These are phyloP conservation scores for Trichophyton simii DNA, from an alignment of 2,329 filamentous ascomycete genomes.

Conservation along the genomic window DNA sequence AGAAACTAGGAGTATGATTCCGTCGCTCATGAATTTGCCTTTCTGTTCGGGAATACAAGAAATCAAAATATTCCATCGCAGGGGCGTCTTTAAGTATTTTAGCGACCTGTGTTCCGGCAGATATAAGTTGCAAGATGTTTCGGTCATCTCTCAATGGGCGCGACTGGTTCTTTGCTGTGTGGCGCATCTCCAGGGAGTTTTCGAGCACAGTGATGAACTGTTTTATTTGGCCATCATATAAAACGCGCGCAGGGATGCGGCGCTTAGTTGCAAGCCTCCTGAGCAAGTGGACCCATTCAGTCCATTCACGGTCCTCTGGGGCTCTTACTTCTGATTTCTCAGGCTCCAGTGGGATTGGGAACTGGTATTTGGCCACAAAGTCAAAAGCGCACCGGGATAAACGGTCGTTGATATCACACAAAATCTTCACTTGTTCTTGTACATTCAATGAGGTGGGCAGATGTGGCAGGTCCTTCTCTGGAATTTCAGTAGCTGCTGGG, in stretches of 20 bases:
- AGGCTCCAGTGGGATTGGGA: constrained; percentile 70
- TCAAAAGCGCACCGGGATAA: constrained; percentile 78
- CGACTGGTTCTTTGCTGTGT: constrained; percentile 71
- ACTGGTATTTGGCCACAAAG: constrained; percentile 83
- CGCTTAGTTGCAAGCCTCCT: constrained; percentile 77
- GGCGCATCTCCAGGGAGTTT: constrained; percentile 78
- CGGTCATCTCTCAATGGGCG: constrained; percentile 76
- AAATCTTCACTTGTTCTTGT: constrained; percentile 71
- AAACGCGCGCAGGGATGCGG: constrained; percentile 66
- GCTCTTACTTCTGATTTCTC: constrained; percentile 67
- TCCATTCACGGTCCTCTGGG: constrained; percentile 73
- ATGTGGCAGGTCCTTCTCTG: constrained; percentile 68
- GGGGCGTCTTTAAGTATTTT: constrained; percentile 75
- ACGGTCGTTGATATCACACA: constrained; percentile 70
- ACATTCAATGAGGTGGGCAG: constrained; percentile 71
- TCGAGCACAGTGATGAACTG: constrained; percentile 80
- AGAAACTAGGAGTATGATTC: constrained; percentile 26
- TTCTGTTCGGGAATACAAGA: constrained; percentile 71
- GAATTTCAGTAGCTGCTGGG: constrained; percentile 57
- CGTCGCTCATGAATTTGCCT: constrained; percentile 59
- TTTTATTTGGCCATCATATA: constrained; percentile 85
- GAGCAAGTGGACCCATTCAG: constrained; percentile 79
- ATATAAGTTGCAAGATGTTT: constrained; percentile 77
- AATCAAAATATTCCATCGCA: constrained; percentile 72
- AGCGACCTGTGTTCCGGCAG: constrained; percentile 73